Base-by-base conservation (phyloP, 2,329 filamentous ascomycete species). In the Didymella keratinophila region DNA sequence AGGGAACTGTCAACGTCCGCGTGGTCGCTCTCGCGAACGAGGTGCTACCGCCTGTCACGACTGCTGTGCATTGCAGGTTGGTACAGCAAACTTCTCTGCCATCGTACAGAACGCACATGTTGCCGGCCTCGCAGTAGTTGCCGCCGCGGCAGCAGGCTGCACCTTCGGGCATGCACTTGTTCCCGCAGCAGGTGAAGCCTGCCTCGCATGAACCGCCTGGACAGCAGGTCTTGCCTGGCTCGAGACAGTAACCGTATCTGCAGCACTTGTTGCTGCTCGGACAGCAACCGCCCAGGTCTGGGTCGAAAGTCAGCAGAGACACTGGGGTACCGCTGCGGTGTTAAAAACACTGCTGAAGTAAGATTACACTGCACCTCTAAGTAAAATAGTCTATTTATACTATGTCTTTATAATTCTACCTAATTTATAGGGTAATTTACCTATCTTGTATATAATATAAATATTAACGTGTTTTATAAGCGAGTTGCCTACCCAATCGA, bases 181-280 rank as follows among this genome's bases (percentile, higher is more conserved):
- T 49, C 16, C 55, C 59, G 41, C 63, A 66, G 52, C 63, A 66
- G 18, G 53, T 54, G 27, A 43, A 34, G 5, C 57, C 61, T 3
- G 59, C 45, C 1, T 37, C 37, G 32, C 63, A 66, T 16, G 63
- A 41, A 16, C 52, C 58, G 30, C 52, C 46, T 1, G 61, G 63
- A 52, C 63, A 66, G 46, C 63, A 66, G 2, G 59, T 62, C 18
- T 64, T 58, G 14, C 28, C 57, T 3, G 63, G 59, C 34, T 60
- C 57, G 11, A 66, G 61, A 42, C 63, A 66, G 46, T 66, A 66
- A 16, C 63, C 63, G 36, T 62, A 66, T 12, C 41, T 34, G 39
- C 63, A 66, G 43, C 63, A 66, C 10, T 41, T 47, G 11, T 41
- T 44, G 7, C 52, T 50, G 14, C 34, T 51, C 11, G 63, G 56